These are phyloP conservation scores for Mangifera indica DNA, from an alignment of 345 rosid species.

Conservation along the genomic window DNA sequence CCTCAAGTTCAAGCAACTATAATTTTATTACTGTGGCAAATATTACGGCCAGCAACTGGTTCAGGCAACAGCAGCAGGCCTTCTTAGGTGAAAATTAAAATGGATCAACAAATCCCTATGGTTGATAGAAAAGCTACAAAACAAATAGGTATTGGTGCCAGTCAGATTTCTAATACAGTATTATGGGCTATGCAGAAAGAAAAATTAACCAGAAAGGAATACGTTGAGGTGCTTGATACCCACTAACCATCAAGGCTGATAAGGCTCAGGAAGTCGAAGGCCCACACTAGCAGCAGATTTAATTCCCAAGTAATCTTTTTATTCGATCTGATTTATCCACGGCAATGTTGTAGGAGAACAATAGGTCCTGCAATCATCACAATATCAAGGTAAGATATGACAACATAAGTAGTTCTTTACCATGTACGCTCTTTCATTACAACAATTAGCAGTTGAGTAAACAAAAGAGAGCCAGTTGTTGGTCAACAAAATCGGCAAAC, in stretches of 20 bases:
- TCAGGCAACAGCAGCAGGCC: background rate
- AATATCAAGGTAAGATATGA: background rate
- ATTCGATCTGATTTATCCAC: constrained; percentile 83
- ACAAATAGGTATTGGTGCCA: background rate
- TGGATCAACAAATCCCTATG: background rate
- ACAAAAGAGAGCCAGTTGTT: background rate
- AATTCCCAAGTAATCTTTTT: constrained; percentile 62
- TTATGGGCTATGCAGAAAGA: background rate
- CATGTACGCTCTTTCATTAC: background rate
- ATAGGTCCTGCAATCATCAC: constrained; percentile 55
- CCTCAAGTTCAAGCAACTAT: background rate
- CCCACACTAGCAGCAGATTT: constrained; percentile 96
- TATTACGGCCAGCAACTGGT: background rate
- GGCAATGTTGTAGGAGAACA: constrained; percentile 87
- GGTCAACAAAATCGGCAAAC: background rate
- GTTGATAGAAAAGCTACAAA: background rate
- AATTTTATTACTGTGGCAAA: background rate
- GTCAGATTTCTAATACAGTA: background rate
- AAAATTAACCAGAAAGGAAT: constrained; percentile 6
- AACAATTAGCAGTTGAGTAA: background rate
- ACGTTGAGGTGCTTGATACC: constrained; percentile 4
- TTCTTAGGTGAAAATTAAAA: background rate
- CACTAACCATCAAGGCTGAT: constrained; percentile 47
- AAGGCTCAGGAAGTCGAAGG: constrained; percentile 81
- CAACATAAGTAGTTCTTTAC: background rate